phyloP scores from a whole-genome alignment of 768 basidiomycete species.

The Boletus rex-veris region DNA sequence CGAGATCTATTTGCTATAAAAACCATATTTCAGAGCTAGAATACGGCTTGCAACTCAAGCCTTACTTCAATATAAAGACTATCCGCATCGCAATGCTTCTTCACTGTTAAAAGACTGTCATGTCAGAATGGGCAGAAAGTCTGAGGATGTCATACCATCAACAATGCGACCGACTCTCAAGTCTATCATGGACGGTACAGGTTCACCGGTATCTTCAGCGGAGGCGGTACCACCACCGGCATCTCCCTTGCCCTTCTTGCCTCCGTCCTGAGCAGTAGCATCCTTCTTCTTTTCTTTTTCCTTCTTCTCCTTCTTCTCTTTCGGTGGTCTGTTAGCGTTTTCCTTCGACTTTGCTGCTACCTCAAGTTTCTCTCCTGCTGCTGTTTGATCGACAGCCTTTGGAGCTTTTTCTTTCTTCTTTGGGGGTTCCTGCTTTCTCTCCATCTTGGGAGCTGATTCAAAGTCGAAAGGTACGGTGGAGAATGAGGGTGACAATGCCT shows the following conservation, averaged over 20 bases:
- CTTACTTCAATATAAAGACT: conserved; percentile 91
- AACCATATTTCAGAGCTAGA: background rate
- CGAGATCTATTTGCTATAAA: conserved; percentile 87
- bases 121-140: conserved; percentile 2
- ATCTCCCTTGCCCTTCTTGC: conserved; percentile 41
- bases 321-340: conserved; percentile 31
- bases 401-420: conserved; percentile 75
- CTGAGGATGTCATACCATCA: conserved; percentile 58
- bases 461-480: conserved; percentile 65
- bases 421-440: conserved; percentile 65
- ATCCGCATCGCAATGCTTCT: conserved; percentile 96
- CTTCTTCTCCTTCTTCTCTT: conserved; percentile 35
- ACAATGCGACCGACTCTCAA: conserved; percentile 91
- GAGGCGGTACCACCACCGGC: conserved; percentile 31
- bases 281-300: conserved; percentile 58
- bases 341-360: conserved; percentile 37
- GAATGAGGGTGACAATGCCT: conserved; percentile 50
- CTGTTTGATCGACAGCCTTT: conserved; percentile 32
- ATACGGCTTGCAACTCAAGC: background rate
- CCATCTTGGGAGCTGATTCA: conserved; percentile 66
- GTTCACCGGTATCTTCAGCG: conserved; percentile 69
- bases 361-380: conserved; percentile 23
- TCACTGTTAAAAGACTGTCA: conserved; percentile 50
- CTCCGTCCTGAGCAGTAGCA: conserved; percentile 32
- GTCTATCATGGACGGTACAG: conserved; percentile 95